Conservation (phyloP, 306 rosid genomes). For the Gleditsia sinensis region DNA sequence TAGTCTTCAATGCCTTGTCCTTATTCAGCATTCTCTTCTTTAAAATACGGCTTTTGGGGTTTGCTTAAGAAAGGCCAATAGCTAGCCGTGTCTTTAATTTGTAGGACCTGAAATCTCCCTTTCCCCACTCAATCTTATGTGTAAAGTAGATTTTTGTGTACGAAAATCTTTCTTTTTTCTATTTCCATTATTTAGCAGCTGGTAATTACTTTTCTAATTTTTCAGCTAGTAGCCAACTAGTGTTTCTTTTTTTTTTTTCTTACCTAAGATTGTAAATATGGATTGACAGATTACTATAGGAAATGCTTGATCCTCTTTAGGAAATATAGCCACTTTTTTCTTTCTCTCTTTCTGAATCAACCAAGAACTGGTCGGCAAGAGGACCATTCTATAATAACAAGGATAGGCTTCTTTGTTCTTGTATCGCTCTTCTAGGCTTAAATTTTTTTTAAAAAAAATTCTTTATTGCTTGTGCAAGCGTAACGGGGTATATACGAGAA, state of each 20-base stretch:
- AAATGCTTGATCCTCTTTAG: too few relatives aligned
- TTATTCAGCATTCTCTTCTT: conserved; percentile 17
- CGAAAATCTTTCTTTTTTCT: conserved; percentile 29
- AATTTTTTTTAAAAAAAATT: too few relatives aligned
- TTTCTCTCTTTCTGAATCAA: too few relatives aligned
- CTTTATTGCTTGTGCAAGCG: too few relatives aligned
- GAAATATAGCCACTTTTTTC: too few relatives aligned
- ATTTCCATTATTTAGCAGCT: conserved; percentile 7
- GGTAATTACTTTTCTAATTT: conserved; percentile 17
- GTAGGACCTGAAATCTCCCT: conserved; percentile 49
- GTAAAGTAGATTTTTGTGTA: conserved; percentile 48
- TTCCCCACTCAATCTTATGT: conserved; percentile 47
- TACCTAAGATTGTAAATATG: not conserved
- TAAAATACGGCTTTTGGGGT: conserved; percentile 34
- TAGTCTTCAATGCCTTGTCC: conserved; percentile 39
- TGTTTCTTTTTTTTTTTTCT: not conserved
- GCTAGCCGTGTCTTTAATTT: conserved; percentile 39
- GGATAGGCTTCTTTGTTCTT: not conserved
- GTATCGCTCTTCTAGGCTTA: too few relatives aligned
- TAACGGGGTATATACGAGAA: too few relatives aligned
- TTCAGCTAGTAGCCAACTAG: not conserved
- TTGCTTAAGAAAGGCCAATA: conserved; percentile 43
- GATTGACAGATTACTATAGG: not conserved
- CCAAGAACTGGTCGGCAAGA: not conserved
- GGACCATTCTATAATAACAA: conserved; percentile 4